Evolutionary conservation across 192 early-diverging fungal species (phyloP).

Genomic region (Tieghemiomyces parasiticus): DNA sequence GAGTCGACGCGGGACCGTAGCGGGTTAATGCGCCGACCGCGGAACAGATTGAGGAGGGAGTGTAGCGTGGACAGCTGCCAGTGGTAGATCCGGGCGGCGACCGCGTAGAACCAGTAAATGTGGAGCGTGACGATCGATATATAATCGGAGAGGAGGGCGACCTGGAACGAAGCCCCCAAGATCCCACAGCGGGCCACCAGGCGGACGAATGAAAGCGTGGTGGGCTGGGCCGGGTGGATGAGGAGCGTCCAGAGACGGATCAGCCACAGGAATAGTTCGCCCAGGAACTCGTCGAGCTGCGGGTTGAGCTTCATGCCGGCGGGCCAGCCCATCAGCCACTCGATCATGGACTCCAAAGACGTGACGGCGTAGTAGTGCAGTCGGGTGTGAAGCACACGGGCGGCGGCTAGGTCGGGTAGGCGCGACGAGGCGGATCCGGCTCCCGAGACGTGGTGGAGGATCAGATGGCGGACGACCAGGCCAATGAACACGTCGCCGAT

Average conservation of each 20-base stretch:
- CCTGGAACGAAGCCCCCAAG: constrained; percentile 71
- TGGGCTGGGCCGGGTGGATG: constrained; percentile 22
- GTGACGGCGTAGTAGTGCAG: constrained; percentile 50
- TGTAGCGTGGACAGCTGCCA: constrained; percentile 79
- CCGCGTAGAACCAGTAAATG: constrained; percentile 89
- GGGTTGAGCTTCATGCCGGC: constrained; percentile 94
- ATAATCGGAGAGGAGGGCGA: constrained; percentile 73
- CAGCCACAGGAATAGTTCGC: constrained; percentile 80
- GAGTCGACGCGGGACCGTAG: constrained; percentile 84
- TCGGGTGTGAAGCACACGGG: constrained; percentile 31
- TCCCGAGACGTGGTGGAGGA: constrained; percentile 45
- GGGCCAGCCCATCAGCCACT: constrained; percentile 86
- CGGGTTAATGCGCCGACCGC: constrained; percentile 61
- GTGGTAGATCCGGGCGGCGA: constrained; percentile 82
- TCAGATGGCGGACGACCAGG: constrained; percentile 50
- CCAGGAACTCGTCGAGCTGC: constrained; percentile 75
- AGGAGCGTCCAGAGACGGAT: constrained; percentile 72
- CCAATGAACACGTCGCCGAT: constrained; percentile 86
- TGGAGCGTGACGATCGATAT: constrained; percentile 76
- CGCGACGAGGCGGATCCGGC: too few species aligned
- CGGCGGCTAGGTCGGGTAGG: too few species aligned
- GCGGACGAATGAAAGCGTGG: constrained; percentile 44
- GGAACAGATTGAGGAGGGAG: constrained; percentile 84
- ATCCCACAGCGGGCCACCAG: constrained; percentile 58
- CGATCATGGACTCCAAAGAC: constrained; percentile 51